Conservation (phyloP, 257 asterid genomes). For the Nicotiana knightiana region DNA sequence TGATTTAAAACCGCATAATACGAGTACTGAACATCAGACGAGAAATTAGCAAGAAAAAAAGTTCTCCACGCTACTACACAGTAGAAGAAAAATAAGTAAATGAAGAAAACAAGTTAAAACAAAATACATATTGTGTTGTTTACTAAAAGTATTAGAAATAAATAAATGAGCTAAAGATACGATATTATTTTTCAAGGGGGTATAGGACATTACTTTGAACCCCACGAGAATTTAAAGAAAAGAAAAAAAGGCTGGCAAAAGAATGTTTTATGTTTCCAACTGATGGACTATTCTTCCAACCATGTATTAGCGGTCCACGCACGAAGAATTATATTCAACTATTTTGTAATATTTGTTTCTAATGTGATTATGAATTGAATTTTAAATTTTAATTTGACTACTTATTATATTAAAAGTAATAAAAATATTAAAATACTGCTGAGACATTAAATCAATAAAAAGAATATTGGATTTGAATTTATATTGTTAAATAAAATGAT, state of each 20-base stretch:
- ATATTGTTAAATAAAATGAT: neutral
- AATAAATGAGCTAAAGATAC: neutral
- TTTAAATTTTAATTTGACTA: neutral
- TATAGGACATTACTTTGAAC: neutral
- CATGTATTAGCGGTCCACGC: neutral
- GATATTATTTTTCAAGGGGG: neutral
- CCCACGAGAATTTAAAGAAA: neutral
- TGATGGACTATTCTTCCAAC: neutral
- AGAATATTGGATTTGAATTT: too few species aligned
- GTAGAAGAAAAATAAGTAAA: too few species aligned
- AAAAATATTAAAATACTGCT: too few species aligned
- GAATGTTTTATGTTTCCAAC: neutral
- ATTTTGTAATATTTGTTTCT: neutral
- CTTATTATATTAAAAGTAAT: too few species aligned
- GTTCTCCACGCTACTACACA: too few species aligned
- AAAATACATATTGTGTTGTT: neutral
- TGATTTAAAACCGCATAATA: too few species aligned
- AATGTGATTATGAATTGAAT: neutral
- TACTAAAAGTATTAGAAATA: neutral
- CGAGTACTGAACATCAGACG: accelerated
- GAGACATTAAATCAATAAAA: neutral
- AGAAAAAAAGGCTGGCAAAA: neutral
- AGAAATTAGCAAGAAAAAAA: too few species aligned
- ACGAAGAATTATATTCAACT: neutral
- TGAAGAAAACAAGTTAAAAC: neutral